These are phyloP conservation scores for Ocimum tenuiflorum DNA, from an alignment of 257 asterid species.

Conservation along the genomic window DNA sequence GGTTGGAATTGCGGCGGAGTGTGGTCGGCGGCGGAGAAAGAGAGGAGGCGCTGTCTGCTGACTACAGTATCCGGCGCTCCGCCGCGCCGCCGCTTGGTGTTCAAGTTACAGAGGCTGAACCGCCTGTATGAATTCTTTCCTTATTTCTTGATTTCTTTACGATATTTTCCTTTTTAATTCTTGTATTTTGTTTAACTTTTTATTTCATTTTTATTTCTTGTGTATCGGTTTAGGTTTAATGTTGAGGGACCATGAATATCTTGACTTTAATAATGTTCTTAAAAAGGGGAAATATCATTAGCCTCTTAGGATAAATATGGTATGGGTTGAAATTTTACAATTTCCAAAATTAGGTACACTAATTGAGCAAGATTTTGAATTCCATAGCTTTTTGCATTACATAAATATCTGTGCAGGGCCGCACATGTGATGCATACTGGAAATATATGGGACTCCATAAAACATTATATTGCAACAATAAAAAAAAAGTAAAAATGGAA, in stretches of 20 bases:
- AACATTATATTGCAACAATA: too few species aligned
- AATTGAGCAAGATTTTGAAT: too few species aligned
- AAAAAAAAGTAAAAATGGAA: too few species aligned
- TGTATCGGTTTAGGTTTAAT: not conserved
- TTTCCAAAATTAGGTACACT: too few species aligned
- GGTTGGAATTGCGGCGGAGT: constrained; percentile 26
- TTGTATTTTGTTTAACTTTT: not conserved
- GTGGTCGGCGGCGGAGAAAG: constrained; percentile 30
- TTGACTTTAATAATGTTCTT: not conserved
- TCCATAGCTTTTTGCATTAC: too few species aligned
- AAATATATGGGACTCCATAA: too few species aligned
- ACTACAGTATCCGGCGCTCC: constrained; percentile 25
- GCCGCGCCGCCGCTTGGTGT: constrained; percentile 35
- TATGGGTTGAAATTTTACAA: too few species aligned
- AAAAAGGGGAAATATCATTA: too few species aligned
- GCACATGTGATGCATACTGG: too few species aligned
- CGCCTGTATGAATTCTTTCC: constrained; percentile 11
- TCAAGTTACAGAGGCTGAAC: constrained; percentile 16
- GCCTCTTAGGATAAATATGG: not conserved
- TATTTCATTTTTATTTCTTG: not conserved
- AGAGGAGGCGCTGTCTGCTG: constrained; percentile 38
- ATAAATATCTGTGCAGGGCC: too few species aligned
- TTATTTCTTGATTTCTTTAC: not conserved
- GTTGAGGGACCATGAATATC: too few species aligned
- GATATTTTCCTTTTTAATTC: not conserved